Evolutionary conservation across 2,329 filamentous ascomycete species (phyloP), one percentile per base, ranked within the genome.

Genomic region (Dactylellina drechsleri): DNA sequence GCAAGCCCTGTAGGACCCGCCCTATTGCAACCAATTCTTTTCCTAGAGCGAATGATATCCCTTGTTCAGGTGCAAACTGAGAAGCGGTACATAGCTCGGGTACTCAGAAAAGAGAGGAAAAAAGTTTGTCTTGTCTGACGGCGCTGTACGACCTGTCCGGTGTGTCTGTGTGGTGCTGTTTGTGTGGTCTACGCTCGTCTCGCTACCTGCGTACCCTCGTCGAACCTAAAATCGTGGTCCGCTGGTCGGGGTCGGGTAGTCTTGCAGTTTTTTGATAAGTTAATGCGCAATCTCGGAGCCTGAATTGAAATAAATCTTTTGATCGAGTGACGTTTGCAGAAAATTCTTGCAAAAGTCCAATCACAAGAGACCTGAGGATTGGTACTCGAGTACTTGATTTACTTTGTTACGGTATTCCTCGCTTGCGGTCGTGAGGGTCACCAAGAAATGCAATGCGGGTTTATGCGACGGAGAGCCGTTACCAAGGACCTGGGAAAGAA

Each of bases 1-100:
- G 49, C 66, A 56, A 66, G 60, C 57, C 47, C 57, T 66, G 70
- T 52, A 47, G 70, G 47, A 67, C 62, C 70, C 70, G 62, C 70
- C 62, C 62, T 60, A 64, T 57, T 66, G 45, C 65, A 52, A 64
- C 28, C 54, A 52, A 28, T 41, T 52, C 23, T 40, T 54, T 66
- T 43, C 56, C 62, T 61, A 62, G 64, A 59, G 28, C 62, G 70
- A 74, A 74, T 66, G 60, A 59, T 40, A 20, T 23, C 53, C 56
- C 70, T 62, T 66, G 65, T 53, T 16, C 4, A 16, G 13, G n/a
- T 15, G 41, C 12, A 23, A 50, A 23, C 61, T 2, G 53, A 36
- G 56, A 28, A 26, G 40, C 40, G 40, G 40, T 62, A 62, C 52
- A 15, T 57, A 47, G 40, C 45, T 61, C 41, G 66, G 66, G 26